Evolutionary conservation across 805 yeast genomes (phyloP).

Genomic region (Cyberlindnera americana): DNA sequence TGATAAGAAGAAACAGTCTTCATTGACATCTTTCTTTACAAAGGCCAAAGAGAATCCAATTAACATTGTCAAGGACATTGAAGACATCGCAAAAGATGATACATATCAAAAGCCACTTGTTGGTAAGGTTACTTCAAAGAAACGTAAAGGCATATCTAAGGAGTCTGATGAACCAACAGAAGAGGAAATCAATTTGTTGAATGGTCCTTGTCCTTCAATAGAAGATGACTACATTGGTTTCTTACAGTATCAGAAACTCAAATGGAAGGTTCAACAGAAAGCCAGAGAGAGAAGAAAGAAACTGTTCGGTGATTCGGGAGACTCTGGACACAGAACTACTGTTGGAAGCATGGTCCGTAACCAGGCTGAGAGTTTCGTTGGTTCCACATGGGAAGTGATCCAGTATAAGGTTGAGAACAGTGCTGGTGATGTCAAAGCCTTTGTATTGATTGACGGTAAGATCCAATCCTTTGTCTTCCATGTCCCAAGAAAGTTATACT

Average conservation of each 20-base stretch:
- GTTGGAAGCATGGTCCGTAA: constrained; percentile 69
- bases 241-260: constrained; percentile 73
- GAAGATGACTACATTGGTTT: constrained; percentile 63
- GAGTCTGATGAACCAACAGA: constrained; percentile 35
- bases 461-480: constrained; percentile 71
- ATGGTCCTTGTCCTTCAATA: constrained; percentile 62
- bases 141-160: constrained; percentile 31
- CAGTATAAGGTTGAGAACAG: constrained; percentile 56
- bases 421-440: constrained; percentile 79
- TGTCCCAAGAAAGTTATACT: constrained; percentile 69
- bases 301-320: constrained; percentile 68
- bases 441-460: constrained; percentile 62
- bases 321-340: constrained; percentile 49
- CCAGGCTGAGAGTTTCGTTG: constrained; percentile 77
- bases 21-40: constrained; percentile 55
- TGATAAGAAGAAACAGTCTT: constrained; percentile 70
- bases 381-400: constrained; percentile 80
- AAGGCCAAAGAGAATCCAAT: constrained; percentile 40
- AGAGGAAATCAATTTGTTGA: constrained; percentile 48
- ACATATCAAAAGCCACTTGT: constrained; percentile 25
- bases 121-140: constrained; percentile 37
- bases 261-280: constrained; percentile 78
- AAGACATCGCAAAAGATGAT: constrained; percentile 54
- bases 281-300: constrained; percentile 68
- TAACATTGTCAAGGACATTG: constrained; percentile 60